Evolutionary conservation across 2,329 filamentous ascomycete species (phyloP).

Genomic region (Trichoderma afroharzianum): DNA sequence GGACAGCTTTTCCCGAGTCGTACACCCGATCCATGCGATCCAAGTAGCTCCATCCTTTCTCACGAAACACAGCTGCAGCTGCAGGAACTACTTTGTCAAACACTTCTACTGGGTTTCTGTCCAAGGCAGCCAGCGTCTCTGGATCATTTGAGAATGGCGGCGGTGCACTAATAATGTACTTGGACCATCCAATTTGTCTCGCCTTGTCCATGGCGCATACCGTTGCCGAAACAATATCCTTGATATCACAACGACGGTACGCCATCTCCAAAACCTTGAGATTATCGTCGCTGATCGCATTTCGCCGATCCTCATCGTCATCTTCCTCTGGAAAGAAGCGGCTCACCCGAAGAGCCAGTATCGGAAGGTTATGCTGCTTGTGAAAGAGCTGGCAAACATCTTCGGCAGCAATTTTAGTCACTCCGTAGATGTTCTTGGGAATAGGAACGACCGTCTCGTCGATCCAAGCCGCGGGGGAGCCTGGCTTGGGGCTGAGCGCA

Average conservation of each 20-base stretch:
- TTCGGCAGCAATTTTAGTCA: constrained; percentile 47
- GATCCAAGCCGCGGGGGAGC: constrained; percentile 42
- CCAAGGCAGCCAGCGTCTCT: constrained; percentile 32
- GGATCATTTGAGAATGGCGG: constrained; percentile 35
- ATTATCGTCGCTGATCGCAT: constrained; percentile 38
- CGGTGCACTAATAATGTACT: constrained; percentile 44
- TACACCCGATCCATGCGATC: constrained; percentile 43
- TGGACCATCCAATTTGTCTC: constrained; percentile 32
- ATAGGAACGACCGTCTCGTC: constrained; percentile 38
- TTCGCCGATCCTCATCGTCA: constrained; percentile 40
- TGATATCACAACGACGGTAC: constrained; percentile 42
- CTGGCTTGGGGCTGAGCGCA: constrained; percentile 36
- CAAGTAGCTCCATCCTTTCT: constrained; percentile 36
- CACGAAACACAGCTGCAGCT: constrained; percentile 30
- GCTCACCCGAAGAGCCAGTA: constrained; percentile 43
- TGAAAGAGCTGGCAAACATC: constrained; percentile 44
- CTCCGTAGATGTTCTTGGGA: constrained; percentile 49
- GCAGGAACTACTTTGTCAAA: constrained; percentile 28
- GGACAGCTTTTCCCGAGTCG: constrained; percentile 39
- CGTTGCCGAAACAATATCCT: constrained; percentile 41
- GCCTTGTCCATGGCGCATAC: constrained; percentile 38
- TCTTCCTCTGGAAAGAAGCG: constrained; percentile 49
- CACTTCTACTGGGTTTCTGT: constrained; percentile 31
- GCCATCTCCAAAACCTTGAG: constrained; percentile 47
- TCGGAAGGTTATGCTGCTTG: constrained; percentile 36